Conservation (phyloP, 257 asterid species). For the Coffea eugenioides region DNA sequence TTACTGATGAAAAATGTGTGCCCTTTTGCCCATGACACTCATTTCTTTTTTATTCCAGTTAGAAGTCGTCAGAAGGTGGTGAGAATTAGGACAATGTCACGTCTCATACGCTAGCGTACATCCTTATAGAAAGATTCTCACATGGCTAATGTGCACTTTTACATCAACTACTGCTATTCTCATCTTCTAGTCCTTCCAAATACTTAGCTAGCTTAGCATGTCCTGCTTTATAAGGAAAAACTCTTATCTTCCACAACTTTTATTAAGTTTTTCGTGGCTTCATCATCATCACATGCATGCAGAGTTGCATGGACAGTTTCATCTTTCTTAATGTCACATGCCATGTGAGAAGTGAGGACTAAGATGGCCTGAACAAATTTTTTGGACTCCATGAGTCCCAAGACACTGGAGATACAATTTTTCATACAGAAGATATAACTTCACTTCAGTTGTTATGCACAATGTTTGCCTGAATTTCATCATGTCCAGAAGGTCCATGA, state of each 20-base stretch:
- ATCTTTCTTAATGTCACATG: slow-evolving; percentile 24
- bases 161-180: slow-evolving; percentile 22
- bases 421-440: too few species aligned
- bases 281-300: slow-evolving; percentile 35
- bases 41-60: slow-evolving; percentile 16
- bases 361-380: slow-evolving; percentile 10
- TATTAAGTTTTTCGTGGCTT: slow-evolving; percentile 20
- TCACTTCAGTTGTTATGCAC: neutral
- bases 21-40: slow-evolving; percentile 7
- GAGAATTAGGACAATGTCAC: slow-evolving; percentile 55
- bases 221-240: slow-evolving; percentile 32
- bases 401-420: neutral
- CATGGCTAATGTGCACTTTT: slow-evolving; percentile 26
- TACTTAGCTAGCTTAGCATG: slow-evolving; percentile 35
- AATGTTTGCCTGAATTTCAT: neutral
- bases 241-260: slow-evolving; percentile 20
- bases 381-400: neutral
- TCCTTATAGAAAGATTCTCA: slow-evolving; percentile 19
- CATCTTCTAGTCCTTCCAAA: slow-evolving; percentile 19
- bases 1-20: slow-evolving; percentile 36
- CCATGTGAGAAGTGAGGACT: slow-evolving; percentile 26
- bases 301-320: neutral
- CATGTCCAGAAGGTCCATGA: neutral
- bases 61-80: slow-evolving; percentile 23
- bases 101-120: slow-evolving; percentile 25